These are phyloP conservation scores for Daedalea quercina DNA, from an alignment of 768 basidiomycete species.

Conservation along the genomic window DNA sequence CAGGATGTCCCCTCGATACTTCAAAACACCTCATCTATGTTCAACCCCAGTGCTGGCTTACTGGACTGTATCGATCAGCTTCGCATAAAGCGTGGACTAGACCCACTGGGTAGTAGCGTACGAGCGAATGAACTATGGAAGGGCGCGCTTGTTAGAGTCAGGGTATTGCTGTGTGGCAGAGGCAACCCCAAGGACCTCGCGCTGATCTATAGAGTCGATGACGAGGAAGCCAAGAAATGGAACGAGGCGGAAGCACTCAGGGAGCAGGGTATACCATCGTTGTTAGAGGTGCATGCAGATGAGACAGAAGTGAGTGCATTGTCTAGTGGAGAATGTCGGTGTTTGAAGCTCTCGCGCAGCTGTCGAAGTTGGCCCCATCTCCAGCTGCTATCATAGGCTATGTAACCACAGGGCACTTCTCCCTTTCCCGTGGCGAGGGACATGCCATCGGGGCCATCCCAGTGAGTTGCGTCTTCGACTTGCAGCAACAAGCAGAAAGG, in stretches of 20 bases:
- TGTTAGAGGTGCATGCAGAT: conserved; percentile 16
- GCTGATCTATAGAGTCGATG: conserved; percentile 57
- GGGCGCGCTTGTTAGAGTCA: conserved; percentile 62
- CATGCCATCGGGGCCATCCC: conserved; percentile 73
- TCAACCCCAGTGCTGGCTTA: conserved; percentile 39
- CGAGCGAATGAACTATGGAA: conserved; percentile 42
- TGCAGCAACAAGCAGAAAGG: conserved; percentile 44
- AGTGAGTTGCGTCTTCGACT: conserved; percentile 41
- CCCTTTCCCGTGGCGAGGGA: conserved; percentile 71
- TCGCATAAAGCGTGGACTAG: conserved; percentile 47
- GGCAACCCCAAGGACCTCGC: conserved; percentile 76
- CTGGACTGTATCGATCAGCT: conserved; percentile 50
- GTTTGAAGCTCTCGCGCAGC: conserved; percentile 23
- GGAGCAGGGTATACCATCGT: conserved; percentile 13
- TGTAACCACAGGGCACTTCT: conserved; percentile 78
- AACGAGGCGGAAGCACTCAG: conserved; percentile 24
- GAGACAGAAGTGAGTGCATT: conserved; percentile 25
- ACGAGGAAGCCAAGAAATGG: conserved; percentile 47
- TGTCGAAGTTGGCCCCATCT: conserved; percentile 37
- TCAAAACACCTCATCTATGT: conserved; percentile 29
- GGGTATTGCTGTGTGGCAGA: conserved; percentile 51
- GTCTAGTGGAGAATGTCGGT: not conserved
- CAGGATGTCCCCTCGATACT: conserved; percentile 41
- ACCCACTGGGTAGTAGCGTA: conserved; percentile 26
- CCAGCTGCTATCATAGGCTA: conserved; percentile 62